Percentiles rank a stretch among this genome's conserved stretches.
Conservation (phyloP, 2,329 filamentous ascomycete species). For the Ophiostoma ulmi region DNA sequence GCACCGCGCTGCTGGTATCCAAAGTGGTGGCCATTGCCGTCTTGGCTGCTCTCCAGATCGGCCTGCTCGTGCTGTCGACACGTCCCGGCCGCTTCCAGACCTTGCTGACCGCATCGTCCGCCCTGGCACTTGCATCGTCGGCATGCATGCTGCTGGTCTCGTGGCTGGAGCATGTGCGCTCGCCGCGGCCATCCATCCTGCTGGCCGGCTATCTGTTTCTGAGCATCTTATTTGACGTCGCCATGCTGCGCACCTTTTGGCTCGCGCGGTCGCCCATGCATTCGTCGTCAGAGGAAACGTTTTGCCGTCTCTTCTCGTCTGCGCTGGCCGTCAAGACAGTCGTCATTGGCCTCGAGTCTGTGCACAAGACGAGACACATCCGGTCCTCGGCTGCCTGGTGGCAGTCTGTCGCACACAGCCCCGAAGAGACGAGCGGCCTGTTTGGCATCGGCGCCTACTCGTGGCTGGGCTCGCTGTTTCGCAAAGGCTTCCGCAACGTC, state of each 20-base stretch:
- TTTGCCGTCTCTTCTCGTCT: background rate
- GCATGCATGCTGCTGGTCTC: slow-evolving; percentile 1
- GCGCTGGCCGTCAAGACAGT: background rate
- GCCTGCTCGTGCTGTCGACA: background rate
- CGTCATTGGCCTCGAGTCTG: background rate
- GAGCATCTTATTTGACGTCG: slow-evolving; percentile 42
- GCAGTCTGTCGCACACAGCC: slow-evolving; percentile 29
- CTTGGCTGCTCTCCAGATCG: background rate
- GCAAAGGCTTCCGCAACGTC: slow-evolving; percentile 35
- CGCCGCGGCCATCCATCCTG: slow-evolving; percentile 40
- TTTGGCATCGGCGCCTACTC: slow-evolving; percentile 36
- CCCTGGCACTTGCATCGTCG: background rate
- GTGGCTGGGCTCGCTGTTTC: slow-evolving; percentile 37
- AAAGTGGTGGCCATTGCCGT: background rate
- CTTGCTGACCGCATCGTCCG: background rate
- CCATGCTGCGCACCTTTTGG: slow-evolving; percentile 42
- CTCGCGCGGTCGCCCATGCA: slow-evolving; percentile 30
- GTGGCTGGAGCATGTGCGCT: background rate
- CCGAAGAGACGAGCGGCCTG: slow-evolving; percentile 37
- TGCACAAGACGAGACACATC: slow-evolving; percentile 26
- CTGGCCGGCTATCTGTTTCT: slow-evolving; percentile 40
- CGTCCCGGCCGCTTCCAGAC: background rate
- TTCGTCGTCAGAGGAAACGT: background rate
- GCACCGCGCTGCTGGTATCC: background rate
- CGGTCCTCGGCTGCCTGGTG: slow-evolving; percentile 17